Evolutionary conservation across 352 stramenopile genomes (phyloP).

Genomic region (Pilasporangium apinafurcum): DNA sequence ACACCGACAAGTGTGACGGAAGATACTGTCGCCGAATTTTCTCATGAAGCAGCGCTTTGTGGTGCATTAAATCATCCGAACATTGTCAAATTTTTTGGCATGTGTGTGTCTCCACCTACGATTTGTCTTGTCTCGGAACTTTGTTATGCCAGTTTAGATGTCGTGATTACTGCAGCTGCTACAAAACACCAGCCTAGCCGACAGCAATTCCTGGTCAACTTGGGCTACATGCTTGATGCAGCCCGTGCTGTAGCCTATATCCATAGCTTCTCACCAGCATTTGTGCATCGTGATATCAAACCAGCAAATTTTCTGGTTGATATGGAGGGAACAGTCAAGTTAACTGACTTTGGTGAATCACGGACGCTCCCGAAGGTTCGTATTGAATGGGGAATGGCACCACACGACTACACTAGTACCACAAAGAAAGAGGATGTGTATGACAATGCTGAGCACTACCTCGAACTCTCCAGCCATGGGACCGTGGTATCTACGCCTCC

Average conservation of each 20-base stretch:
- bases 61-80: constrained; percentile 39
- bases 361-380: constrained; percentile 11
- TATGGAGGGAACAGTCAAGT: constrained; percentile 43
- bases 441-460: neutral
- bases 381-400: neutral
- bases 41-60: constrained; percentile 4
- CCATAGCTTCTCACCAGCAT: constrained; percentile 65
- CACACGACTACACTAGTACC: neutral
- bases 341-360: constrained; percentile 75
- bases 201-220: constrained; percentile 49
- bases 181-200: constrained; percentile 4
- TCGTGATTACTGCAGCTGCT: constrained; percentile 15
- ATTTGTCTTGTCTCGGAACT: constrained; percentile 74
- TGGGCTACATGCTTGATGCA: constrained; percentile 63
- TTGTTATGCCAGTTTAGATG: constrained; percentile 53
- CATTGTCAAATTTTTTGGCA: constrained; percentile 37
- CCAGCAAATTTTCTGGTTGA: constrained; percentile 81
- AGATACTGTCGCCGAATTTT: constrained; percentile 6
- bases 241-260: constrained; percentile 62
- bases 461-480: no score
- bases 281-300: constrained; percentile 72
- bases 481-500: neutral
- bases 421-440: no score
- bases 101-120: constrained; percentile 67
- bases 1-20: constrained; percentile 12